These are phyloP conservation scores for Yamadazyma sp. DNA, from an alignment of 805 yeast genomes.

Conservation along the genomic window DNA sequence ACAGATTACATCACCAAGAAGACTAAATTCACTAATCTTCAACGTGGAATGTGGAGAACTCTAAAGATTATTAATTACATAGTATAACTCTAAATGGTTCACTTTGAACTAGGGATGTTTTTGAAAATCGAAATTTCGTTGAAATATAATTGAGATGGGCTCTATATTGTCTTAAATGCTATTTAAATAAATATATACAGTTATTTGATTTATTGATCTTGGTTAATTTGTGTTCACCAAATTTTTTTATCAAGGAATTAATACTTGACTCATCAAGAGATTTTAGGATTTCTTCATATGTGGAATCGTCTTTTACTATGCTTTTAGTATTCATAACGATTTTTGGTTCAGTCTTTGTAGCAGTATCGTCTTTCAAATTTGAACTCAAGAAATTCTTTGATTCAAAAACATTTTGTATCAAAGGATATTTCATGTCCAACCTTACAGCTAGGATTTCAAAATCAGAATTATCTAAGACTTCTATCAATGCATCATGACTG, in stretches of 20 bases:
- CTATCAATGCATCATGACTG: conserved; percentile 23
- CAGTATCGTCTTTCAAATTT: background rate
- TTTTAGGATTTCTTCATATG: too few relatives aligned
- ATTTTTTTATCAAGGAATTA: conserved; percentile 16
- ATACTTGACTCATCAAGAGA: conserved; percentile 3
- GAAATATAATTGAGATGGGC: too few relatives aligned
- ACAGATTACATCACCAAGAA: too few relatives aligned
- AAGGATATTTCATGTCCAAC: conserved; percentile 4
- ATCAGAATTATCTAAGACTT: conserved; percentile 3
- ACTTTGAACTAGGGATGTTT: too few relatives aligned
- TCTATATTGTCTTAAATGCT: too few relatives aligned
- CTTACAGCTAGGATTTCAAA: conserved; percentile 11
- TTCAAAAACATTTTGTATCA: conserved; percentile 3
- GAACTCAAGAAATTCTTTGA: background rate
- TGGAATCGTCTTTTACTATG: too few relatives aligned
- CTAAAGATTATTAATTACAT: too few relatives aligned
- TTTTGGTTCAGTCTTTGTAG: background rate
- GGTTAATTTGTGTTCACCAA: conserved; percentile 15
- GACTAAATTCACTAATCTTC: too few relatives aligned
- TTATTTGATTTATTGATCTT: background rate
- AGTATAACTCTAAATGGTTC: too few relatives aligned
- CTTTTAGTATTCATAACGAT: too few relatives aligned
- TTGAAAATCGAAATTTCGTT: too few relatives aligned
- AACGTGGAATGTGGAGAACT: too few relatives aligned
- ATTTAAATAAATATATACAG: conserved; percentile 2